These are phyloP conservation scores for Achaetomiella virescens DNA, from an alignment of 495 filamentous ascomycete species.

Conservation along the genomic window DNA sequence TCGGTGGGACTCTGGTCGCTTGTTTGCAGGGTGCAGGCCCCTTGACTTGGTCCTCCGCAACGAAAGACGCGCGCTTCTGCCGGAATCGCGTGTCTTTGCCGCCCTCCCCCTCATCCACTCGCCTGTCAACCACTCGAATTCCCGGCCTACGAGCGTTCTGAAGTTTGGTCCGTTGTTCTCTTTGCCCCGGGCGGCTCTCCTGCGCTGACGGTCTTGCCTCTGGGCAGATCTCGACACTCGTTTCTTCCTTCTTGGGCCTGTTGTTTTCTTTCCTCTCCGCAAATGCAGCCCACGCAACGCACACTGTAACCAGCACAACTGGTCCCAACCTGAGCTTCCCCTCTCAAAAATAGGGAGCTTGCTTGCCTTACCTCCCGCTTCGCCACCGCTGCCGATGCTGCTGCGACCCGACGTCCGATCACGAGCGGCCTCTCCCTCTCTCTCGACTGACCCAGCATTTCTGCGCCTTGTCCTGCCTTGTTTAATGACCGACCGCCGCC, in stretches of 20 bases:
- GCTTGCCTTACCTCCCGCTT: conserved; percentile 14
- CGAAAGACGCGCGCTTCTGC: conserved; percentile 37
- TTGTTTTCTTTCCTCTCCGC: conserved; percentile 12
- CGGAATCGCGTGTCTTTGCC: conserved; percentile 36
- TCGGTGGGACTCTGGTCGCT: conserved; percentile 15
- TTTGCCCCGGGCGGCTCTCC: conserved; percentile 21
- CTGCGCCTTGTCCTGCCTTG: conserved; percentile 13
- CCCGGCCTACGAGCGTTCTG: conserved; percentile 22
- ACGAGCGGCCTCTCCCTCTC: conserved; percentile 21
- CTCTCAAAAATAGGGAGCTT: conserved; percentile 14
- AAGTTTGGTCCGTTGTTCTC: conserved; percentile 23
- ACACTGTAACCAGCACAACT: conserved; percentile 5
- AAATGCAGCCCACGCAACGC: conserved; percentile 13
- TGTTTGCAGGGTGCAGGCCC: conserved; percentile 21
- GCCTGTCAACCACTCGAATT: conserved; percentile 31
- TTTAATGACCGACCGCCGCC: conserved; percentile 38
- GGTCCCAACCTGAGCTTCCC: not conserved
- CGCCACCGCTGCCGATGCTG: conserved; percentile 28
- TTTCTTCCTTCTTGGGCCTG: conserved; percentile 11
- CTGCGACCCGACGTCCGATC: conserved; percentile 16
- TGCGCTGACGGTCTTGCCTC: conserved; percentile 17
- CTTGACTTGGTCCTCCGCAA: no score
- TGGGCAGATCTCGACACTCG: conserved; percentile 23
- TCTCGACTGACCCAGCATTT: conserved; percentile 21
- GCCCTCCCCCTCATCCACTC: conserved; percentile 21